Evolutionary conservation across 2,329 filamentous ascomycete genomes (phyloP), one percentile per base, ranked within the genome.

Genomic region (Curvularia hawaiiensis): DNA sequence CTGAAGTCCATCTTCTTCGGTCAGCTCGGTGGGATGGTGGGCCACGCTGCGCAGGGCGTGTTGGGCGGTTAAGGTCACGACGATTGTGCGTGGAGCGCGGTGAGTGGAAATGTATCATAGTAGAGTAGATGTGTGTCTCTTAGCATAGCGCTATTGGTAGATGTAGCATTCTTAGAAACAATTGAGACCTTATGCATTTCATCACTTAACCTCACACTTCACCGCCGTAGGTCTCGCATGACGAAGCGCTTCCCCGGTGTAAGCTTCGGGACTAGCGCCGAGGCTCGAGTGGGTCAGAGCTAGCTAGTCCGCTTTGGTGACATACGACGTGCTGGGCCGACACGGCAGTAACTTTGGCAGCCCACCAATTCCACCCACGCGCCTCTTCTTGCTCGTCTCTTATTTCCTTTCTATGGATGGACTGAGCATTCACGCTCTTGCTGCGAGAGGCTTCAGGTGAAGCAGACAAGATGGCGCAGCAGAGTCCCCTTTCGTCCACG

Each of bases 1-100:
- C 84, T 96, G 65, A 87, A 88, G 76, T 90, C 90, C 3, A 84
- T 96, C 31, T 79, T 96, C 61, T 96, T 96, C 77, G 85, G 87
- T 20, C 85, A 92, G 76, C 80, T 91, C 62, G 89, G 84, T 1
- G 88, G 85, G 2, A 82, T 50, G 84, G 86, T 64, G 59, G 78
- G 71, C 59, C 74, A 67, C 64, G 67, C 69, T 58, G 74, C 64
- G 57, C 72, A 72, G 62, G 73, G 63, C 39, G 72, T 76, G 35
- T 61, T 73, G 57, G 65, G 63, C 45, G 59, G 56, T 22, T 56
- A 50, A 12, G 35, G 35, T 30, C 16, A 20, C 44, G 38, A 50
- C 3, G 45, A 50, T 6, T 6, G 40, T 30, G 35, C 49, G 46
- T 47, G 52, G 44, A 30, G 51, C 28, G 50, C 46, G 58, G 41